Evolutionary conservation across 345 rosid genomes (phyloP).

Genomic region (Turnera subulata): DNA sequence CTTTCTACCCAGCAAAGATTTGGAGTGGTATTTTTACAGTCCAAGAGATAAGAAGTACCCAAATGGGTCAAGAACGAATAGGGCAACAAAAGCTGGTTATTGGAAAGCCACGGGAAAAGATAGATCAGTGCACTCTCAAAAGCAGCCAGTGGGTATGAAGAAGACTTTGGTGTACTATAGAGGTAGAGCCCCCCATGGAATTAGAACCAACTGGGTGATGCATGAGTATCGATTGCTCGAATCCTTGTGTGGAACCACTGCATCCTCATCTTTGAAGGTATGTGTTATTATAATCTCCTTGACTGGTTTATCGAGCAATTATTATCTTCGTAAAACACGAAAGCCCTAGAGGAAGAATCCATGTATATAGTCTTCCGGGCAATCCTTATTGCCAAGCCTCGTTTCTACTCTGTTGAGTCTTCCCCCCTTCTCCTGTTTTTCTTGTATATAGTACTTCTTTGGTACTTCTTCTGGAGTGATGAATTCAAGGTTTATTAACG

Average conservation of each 20-base stretch:
- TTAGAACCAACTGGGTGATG: conserved; percentile 73
- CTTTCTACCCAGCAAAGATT: conserved; percentile 62
- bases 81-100: conserved; percentile 67
- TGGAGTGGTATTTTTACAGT: conserved; percentile 83
- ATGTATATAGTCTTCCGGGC: too few relatives aligned
- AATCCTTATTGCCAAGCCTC: too few relatives aligned
- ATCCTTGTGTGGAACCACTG: conserved; percentile 12
- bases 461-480: too few relatives aligned
- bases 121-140: conserved; percentile 40
- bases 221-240: conserved; percentile 61
- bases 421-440: too few relatives aligned
- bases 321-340: too few relatives aligned
- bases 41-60: conserved; percentile 76
- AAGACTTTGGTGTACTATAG: conserved; percentile 68
- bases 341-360: too few relatives aligned
- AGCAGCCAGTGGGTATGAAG: conserved; percentile 59
- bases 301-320: too few relatives aligned
- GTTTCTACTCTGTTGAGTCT: too few relatives aligned
- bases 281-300: too few relatives aligned
- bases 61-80: conserved; percentile 69
- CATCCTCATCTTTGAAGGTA: conserved; percentile 33
- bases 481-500: too few relatives aligned
- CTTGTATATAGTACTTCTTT: too few relatives aligned
- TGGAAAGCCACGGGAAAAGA: conserved; percentile 88
- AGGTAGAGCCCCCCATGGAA: conserved; percentile 61